Evolutionary conservation across 2,329 filamentous ascomycete species (phyloP).

Genomic region (Fusarium sp.): DNA sequence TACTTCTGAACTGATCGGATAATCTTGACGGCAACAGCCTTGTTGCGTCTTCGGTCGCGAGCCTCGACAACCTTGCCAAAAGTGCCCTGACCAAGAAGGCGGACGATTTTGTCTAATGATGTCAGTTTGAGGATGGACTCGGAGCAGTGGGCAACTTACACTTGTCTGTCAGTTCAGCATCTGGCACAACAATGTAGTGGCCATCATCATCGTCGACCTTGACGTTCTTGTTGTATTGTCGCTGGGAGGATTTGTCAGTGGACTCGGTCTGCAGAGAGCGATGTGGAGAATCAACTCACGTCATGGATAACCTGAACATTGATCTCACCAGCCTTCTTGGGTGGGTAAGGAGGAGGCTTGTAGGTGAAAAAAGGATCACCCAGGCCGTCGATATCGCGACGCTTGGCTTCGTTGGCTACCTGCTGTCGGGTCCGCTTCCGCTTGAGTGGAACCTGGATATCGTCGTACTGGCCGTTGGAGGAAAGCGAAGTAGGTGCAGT

Average conservation of each 20-base stretch:
- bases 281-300: constrained; percentile 60
- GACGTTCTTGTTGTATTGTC: constrained; percentile 65
- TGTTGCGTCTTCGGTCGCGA: constrained; percentile 80
- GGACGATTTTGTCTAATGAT: constrained; percentile 82
- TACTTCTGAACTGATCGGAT: constrained; percentile 99
- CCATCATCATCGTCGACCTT: constrained; percentile 97
- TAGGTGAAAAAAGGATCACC: constrained; percentile 83
- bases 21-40: constrained; percentile 93
- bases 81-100: constrained; percentile 93
- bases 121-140: constrained; percentile 34
- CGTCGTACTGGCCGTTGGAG: constrained; percentile 72
- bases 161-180: constrained; percentile 86
- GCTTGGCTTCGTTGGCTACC: constrained; percentile 83
- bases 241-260: constrained; percentile 39
- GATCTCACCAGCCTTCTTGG: constrained; percentile 89
- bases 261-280: not conserved
- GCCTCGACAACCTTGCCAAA: constrained; percentile 99
- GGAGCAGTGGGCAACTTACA: constrained; percentile 71
- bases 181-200: constrained; percentile 93
- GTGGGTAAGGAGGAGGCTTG: constrained; percentile 86
- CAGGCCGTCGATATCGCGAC: constrained; percentile 77
- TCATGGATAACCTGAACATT: constrained; percentile 71
- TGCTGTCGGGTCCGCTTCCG: constrained; percentile 89
- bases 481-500: constrained; percentile 88
- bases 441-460: constrained; percentile 82